Percentiles rank a stretch among this genome's conserved stretches.
These are phyloP conservation scores for Saturnispora ahearnii DNA, from an alignment of 805 yeast species.

Conservation along the genomic window DNA sequence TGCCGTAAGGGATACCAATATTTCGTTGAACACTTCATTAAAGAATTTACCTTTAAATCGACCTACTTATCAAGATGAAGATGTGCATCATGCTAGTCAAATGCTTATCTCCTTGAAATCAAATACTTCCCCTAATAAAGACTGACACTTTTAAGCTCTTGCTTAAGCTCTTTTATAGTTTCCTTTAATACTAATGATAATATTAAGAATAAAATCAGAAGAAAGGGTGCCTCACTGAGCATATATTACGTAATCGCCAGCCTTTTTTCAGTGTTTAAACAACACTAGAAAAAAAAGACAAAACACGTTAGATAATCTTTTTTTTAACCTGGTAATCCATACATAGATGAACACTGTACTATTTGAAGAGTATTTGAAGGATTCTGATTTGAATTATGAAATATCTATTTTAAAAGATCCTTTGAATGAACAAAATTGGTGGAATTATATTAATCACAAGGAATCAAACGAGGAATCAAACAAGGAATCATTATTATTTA, in stretches of 20 bases:
- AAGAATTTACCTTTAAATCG: background rate
- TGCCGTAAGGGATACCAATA: background rate
- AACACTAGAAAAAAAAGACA: background rate
- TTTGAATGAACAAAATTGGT: slow-evolving; percentile 34
- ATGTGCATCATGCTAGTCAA: slow-evolving; percentile 8
- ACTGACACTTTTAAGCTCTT: background rate
- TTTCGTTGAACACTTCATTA: background rate
- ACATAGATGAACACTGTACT: slow-evolving; percentile 22
- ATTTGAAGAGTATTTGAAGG: slow-evolving; percentile 26
- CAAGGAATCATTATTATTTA: slow-evolving; percentile 15
- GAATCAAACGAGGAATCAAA: slow-evolving; percentile 21
- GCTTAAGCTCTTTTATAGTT: background rate
- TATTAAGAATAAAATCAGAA: background rate
- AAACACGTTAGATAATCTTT: background rate
- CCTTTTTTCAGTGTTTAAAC: too few relatives aligned
- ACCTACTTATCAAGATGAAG: background rate
- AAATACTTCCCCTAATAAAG: background rate
- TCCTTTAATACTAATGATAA: background rate
- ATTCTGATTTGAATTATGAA: slow-evolving; percentile 1
- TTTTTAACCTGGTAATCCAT: background rate
- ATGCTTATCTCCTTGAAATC: slow-evolving; percentile 3
- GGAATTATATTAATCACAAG: slow-evolving; percentile 34
- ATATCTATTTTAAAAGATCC: slow-evolving; percentile 23
- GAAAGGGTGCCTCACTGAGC: too few relatives aligned
- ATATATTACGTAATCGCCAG: too few relatives aligned